phyloP scores from a whole-genome alignment of 345 rosid genomes.

The Pugionium cornutum region DNA sequence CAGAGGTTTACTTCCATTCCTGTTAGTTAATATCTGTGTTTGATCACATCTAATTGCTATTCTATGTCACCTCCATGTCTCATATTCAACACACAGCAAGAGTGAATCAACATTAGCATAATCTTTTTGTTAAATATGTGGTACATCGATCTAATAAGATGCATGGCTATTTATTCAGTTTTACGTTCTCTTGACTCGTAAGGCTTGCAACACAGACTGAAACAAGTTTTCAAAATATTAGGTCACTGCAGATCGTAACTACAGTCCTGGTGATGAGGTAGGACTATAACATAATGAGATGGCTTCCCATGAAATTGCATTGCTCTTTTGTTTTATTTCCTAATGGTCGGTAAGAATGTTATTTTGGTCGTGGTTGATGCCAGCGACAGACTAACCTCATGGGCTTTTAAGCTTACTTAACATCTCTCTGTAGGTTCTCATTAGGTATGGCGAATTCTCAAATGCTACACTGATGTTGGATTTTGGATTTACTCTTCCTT shows the following conservation, averaged over 20 bases:
- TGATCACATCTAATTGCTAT: constrained; percentile 11
- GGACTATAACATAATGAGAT: constrained; percentile 19
- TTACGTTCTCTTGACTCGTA: not conserved
- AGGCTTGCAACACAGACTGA: not conserved
- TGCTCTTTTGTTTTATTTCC: not conserved
- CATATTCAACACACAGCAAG: constrained; percentile 3
- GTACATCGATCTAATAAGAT: constrained; percentile 17
- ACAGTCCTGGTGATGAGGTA: constrained; percentile 81
- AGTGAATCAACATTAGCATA: not conserved
- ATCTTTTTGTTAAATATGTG: not conserved
- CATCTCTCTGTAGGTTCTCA: constrained; percentile 52
- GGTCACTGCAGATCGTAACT: constrained; percentile 76
- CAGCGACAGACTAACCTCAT: constrained; percentile 2
- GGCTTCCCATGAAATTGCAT: not conserved
- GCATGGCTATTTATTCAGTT: constrained; percentile 17
- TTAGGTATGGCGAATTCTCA: constrained; percentile 72
- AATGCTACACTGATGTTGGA: constrained; percentile 77
- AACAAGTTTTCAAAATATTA: constrained; percentile 33
- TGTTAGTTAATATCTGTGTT: constrained; percentile 18
- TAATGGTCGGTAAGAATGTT: not conserved
- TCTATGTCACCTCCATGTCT: constrained; percentile 18
- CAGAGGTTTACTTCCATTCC: constrained; percentile 57
- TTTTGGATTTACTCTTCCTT: constrained; percentile 75
- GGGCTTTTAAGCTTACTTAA: constrained; percentile 11
- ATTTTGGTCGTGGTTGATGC: not conserved